Base-by-base conservation (phyloP, 176 grass and related monocot genomes). In the Oryza brachyantha region DNA sequence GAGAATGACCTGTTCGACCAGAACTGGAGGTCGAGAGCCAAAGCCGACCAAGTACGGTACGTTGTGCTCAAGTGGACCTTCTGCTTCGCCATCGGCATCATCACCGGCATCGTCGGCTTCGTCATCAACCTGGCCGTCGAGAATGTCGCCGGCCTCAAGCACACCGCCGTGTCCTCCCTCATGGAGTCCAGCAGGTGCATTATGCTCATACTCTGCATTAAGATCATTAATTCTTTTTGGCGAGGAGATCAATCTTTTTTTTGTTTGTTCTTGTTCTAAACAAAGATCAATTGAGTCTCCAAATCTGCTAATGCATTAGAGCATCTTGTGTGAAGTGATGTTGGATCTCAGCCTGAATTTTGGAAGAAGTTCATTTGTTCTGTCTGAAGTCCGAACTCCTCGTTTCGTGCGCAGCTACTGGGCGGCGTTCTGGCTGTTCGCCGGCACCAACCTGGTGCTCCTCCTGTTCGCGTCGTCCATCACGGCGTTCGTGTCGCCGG, bases 1-100 rank as follows among this genome's bases (percentile, higher is more conserved):
- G 92, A 98, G 89, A 98, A 87, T 71, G 92, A 98, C 39, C 81
- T 98, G 61, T 94, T 98, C 89, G 91, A 88, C 21, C 92, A 92
- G 85, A 90, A 98, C 77, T 98, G 95, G 95, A 80, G 95, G 66
- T 90, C 77, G 83, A 78, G 87, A 66, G 78, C 79, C 9, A 89
- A 85, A 28, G 72, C 73, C 2, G 80, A 82, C 62, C 91, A 86
- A 80, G 81, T 94, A 7, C 72, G 74, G 72, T 98, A 94, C 74
- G 85, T 98, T 36, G 76, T 89, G 29, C 84, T 98, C 77, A 98
- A 98, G 61, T 98, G 95, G 95, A 88, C 87, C 29, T 92, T 98
- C 75, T 94, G 87, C 85, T 85, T 97, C 69, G 76, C 85, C 70
- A 88, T 97, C 29, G 95, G 95, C 3, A 38, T 92, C 61, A 52